Evolutionary conservation across 139 green algal species (phyloP).

Genomic region (Haematococcus lacustris): DNA sequence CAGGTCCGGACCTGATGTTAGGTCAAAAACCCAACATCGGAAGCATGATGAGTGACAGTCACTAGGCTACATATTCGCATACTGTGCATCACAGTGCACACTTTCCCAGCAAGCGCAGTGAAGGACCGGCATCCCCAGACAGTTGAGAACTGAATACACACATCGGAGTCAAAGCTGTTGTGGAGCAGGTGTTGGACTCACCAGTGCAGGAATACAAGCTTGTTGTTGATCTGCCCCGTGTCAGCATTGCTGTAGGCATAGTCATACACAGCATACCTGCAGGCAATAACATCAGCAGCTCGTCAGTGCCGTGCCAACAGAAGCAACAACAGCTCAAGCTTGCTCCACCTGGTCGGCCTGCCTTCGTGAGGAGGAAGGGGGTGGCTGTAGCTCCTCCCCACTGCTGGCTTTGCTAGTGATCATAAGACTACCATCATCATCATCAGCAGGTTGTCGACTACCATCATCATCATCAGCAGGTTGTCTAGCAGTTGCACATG

Average conservation of each 20-base stretch:
- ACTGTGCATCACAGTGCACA: too few species aligned
- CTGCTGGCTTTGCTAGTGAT: too few species aligned
- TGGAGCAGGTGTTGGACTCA: constrained; percentile 15
- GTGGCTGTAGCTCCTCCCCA: too few species aligned
- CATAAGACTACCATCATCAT: too few species aligned
- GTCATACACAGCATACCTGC: constrained; percentile 79
- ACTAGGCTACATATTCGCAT: too few species aligned
- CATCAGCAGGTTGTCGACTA: too few species aligned
- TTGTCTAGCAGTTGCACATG: too few species aligned
- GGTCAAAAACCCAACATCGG: neutral
- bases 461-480: too few species aligned
- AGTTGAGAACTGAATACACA: neutral
- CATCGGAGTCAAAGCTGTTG: neutral
- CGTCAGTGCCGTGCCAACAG: too few species aligned
- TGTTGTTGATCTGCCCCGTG: constrained; percentile 58
- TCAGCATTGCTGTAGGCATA: constrained; percentile 67
- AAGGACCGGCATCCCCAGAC: neutral
- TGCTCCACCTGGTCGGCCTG: too few species aligned
- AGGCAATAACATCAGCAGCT: too few species aligned
- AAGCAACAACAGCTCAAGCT: neutral
- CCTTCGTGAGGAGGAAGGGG: too few species aligned
- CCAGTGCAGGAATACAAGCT: constrained; percentile 84
- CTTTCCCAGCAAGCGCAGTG: neutral
- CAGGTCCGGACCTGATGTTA: neutral
- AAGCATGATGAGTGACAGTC: neutral